These are phyloP conservation scores for Marasmius sp. DNA, from an alignment of 1,284 basidiomycete species.

Conservation along the genomic window DNA sequence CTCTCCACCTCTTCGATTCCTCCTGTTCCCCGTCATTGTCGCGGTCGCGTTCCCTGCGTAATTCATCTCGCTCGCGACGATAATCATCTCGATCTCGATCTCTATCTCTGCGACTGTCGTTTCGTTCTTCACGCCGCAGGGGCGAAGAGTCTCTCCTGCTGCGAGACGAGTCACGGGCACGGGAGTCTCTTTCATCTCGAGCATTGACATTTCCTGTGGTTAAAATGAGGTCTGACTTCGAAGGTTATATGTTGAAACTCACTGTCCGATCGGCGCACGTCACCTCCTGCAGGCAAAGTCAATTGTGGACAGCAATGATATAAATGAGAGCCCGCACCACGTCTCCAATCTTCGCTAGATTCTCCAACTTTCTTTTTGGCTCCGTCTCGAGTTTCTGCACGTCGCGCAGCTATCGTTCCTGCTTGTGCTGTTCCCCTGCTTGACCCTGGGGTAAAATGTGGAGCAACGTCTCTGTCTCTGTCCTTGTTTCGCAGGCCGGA, in stretches of 20 bases:
- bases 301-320: constrained; percentile 10
- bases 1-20: constrained; percentile 49
- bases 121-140: constrained; percentile 29
- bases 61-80: constrained; percentile 37
- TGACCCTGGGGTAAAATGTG: constrained; percentile 53
- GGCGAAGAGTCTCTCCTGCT: constrained; percentile 57
- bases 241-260: constrained; percentile 24
- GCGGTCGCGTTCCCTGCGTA: constrained; percentile 35
- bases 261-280: constrained; percentile 53
- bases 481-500: constrained; percentile 60
- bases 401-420: constrained; percentile 41
- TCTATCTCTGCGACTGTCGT: constrained; percentile 24
- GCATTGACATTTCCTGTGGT: not conserved
- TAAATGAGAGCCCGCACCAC: constrained; percentile 47
- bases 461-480: constrained; percentile 66
- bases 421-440: constrained; percentile 43
- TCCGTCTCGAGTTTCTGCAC: constrained; percentile 57
- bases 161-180: constrained; percentile 32
- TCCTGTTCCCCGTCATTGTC: constrained; percentile 57
- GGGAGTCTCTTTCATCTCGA: not conserved
- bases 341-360: constrained; percentile 75
- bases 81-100: constrained; percentile 36
- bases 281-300: constrained; percentile 37
- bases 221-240: not conserved
- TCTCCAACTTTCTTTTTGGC: constrained; percentile 70